These are phyloP conservation scores for Cyberlindnera saturnus DNA, from an alignment of 805 yeast species.

Conservation along the genomic window DNA sequence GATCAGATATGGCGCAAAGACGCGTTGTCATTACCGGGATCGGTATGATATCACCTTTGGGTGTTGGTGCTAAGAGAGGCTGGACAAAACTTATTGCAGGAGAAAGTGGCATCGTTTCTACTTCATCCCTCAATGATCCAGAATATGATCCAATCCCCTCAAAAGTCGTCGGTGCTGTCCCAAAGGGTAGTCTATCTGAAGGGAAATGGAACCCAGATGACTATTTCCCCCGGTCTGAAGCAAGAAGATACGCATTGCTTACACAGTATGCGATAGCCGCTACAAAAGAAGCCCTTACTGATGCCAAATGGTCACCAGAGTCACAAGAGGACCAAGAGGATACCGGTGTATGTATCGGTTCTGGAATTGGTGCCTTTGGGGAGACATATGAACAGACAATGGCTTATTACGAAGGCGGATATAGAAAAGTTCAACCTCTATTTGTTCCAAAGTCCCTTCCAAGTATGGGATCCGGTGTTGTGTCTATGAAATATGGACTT, in stretches of 20 bases:
- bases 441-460: slow-evolving; percentile 78
- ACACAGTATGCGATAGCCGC: slow-evolving; percentile 78
- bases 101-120: slow-evolving; percentile 55
- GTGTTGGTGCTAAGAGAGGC: slow-evolving; percentile 50
- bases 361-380: slow-evolving; percentile 85
- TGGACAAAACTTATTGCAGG: slow-evolving; percentile 51
- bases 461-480: slow-evolving; percentile 93
- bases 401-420: slow-evolving; percentile 43
- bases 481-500: slow-evolving; percentile 71
- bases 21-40: slow-evolving; percentile 91
- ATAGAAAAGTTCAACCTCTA: slow-evolving; percentile 73
- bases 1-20: slow-evolving; percentile 9
- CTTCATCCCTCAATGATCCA: slow-evolving; percentile 28
- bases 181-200: slow-evolving; percentile 36
- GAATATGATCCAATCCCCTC: slow-evolving; percentile 50
- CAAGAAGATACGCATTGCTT: slow-evolving; percentile 60
- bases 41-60: slow-evolving; percentile 83
- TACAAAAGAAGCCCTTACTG: slow-evolving; percentile 67
- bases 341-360: slow-evolving; percentile 82
- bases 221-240: slow-evolving; percentile 36
- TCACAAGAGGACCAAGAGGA: slow-evolving; percentile 27
- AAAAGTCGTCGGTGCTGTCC: slow-evolving; percentile 72
- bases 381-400: slow-evolving; percentile 63
- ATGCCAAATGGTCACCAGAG: slow-evolving; percentile 50
- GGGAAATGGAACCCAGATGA: slow-evolving; percentile 48